phyloP scores from a whole-genome alignment of 495 filamentous ascomycete genomes.

The Cryomyces minteri region DNA sequence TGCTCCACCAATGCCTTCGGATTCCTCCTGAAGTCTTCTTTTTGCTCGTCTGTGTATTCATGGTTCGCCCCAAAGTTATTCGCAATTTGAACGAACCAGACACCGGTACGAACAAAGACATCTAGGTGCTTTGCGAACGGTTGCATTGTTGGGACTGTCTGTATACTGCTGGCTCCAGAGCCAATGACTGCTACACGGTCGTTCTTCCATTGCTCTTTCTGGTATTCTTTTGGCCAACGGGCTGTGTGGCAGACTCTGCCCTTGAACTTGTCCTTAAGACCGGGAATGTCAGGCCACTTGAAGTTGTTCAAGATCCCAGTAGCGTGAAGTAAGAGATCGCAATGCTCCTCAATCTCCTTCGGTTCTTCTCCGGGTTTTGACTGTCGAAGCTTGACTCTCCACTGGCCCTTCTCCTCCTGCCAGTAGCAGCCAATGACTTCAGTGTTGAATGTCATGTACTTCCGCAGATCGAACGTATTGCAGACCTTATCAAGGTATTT shows the following conservation, averaged over 20 bases:
- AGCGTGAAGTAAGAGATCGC: conserved; percentile 16
- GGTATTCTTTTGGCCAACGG: conserved; percentile 30
- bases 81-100: conserved; percentile 20
- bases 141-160: conserved; percentile 24
- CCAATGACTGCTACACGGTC: conserved; percentile 22
- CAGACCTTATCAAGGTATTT: conserved; percentile 22
- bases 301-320: conserved; percentile 21
- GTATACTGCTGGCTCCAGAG: conserved; percentile 19
- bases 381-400: conserved; percentile 16
- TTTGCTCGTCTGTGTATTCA: conserved; percentile 17
- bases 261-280: conserved; percentile 20
- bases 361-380: conserved; percentile 7
- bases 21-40: conserved; percentile 15
- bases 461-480: conserved; percentile 16
- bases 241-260: conserved; percentile 33
- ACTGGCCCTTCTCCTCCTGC: conserved; percentile 15
- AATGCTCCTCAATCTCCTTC: conserved; percentile 15
- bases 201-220: conserved; percentile 35
- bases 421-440: conserved; percentile 16
- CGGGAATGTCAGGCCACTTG: conserved; percentile 19
- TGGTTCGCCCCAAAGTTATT: conserved; percentile 15
- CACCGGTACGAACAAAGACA: conserved; percentile 19
- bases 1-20: conserved; percentile 16
- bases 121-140: conserved; percentile 18
- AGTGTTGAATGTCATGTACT: conserved; percentile 20